These are phyloP conservation scores for Astrothelium macrocarpum DNA, from an alignment of 495 filamentous ascomycete genomes.

Conservation along the genomic window DNA sequence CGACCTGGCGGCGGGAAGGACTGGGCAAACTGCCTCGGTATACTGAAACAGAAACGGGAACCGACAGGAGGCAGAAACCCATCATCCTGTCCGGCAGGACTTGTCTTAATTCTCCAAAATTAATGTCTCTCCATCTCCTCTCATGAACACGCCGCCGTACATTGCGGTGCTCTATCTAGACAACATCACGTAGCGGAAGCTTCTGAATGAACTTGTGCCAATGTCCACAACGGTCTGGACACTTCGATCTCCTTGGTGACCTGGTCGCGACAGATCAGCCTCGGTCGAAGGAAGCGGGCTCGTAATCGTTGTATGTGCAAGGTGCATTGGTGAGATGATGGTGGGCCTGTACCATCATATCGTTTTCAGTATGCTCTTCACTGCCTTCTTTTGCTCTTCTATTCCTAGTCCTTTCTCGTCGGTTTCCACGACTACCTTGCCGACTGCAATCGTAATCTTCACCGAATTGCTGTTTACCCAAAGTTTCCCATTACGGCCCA, in stretches of 20 bases:
- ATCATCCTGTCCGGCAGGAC: not conserved
- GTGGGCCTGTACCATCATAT: not conserved
- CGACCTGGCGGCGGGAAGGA: not conserved
- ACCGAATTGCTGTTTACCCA: conserved; percentile 72
- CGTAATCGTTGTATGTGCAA: too few relatives aligned
- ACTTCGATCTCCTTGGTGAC: too few relatives aligned
- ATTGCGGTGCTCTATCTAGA: too few relatives aligned
- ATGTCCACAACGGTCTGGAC: too few relatives aligned
- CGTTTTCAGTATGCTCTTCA: conserved; percentile 40
- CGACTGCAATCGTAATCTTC: conserved; percentile 62
- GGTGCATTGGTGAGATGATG: not conserved
- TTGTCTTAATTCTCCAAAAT: not conserved
- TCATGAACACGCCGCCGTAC: too few relatives aligned
- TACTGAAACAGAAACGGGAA: not conserved
- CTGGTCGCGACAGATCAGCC: too few relatives aligned
- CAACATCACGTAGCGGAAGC: too few relatives aligned
- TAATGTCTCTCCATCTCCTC: too few relatives aligned
- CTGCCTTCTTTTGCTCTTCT: conserved; percentile 72
- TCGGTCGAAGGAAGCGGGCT: too few relatives aligned
- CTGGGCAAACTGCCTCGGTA: not conserved
- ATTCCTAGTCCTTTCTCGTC: conserved; percentile 57
- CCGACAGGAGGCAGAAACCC: not conserved
- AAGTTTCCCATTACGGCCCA: conserved; percentile 85
- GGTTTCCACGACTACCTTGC: conserved; percentile 66
- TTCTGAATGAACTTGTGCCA: too few relatives aligned